Conservation (phyloP, 495 filamentous ascomycete species). For the Annulohypoxylon bovei region DNA sequence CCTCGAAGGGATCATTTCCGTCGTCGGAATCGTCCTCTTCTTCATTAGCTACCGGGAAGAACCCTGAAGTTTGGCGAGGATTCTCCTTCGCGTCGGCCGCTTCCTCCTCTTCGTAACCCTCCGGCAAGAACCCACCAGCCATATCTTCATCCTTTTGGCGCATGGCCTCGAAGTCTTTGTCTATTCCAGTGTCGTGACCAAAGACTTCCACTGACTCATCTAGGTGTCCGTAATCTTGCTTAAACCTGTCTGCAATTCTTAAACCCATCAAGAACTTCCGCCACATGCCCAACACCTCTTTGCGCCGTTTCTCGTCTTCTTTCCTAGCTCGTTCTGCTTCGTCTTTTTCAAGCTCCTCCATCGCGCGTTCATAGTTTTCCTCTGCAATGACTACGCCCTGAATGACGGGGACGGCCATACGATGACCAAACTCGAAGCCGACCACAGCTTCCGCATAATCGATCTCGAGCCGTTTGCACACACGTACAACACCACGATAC, state of each 20-base stretch:
- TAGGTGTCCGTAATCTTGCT: slow-evolving; percentile 76
- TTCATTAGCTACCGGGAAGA: slow-evolving; percentile 51
- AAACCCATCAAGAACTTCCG: slow-evolving; percentile 86
- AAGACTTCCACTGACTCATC: slow-evolving; percentile 54
- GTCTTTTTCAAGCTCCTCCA: slow-evolving; percentile 85
- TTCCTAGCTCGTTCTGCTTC: slow-evolving; percentile 79
- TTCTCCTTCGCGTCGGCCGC: slow-evolving; percentile 35
- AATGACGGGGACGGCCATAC: slow-evolving; percentile 91
- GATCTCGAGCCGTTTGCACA: slow-evolving; percentile 85
- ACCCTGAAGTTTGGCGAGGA: slow-evolving; percentile 50
- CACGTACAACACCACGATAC: slow-evolving; percentile 73
- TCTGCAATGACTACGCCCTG: slow-evolving; percentile 88
- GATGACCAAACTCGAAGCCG: slow-evolving; percentile 94
- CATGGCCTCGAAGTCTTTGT: slow-evolving; percentile 39
- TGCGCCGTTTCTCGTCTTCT: slow-evolving; percentile 84
- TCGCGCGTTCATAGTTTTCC: slow-evolving; percentile 77
- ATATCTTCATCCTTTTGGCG: slow-evolving; percentile 54
- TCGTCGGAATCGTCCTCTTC: slow-evolving; percentile 51
- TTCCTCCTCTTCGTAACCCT: slow-evolving; percentile 58
- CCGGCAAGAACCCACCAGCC: slow-evolving; percentile 66
- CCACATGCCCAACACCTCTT: slow-evolving; percentile 80
- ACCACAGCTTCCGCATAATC: slow-evolving; percentile 95
- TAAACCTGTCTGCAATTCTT: slow-evolving; percentile 80
- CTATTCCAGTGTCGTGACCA: slow-evolving; percentile 45
- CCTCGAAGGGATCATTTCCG: slow-evolving; percentile 44